phyloP scores from a whole-genome alignment of 2,329 filamentous ascomycete genomes.

The Oidium heveae region DNA sequence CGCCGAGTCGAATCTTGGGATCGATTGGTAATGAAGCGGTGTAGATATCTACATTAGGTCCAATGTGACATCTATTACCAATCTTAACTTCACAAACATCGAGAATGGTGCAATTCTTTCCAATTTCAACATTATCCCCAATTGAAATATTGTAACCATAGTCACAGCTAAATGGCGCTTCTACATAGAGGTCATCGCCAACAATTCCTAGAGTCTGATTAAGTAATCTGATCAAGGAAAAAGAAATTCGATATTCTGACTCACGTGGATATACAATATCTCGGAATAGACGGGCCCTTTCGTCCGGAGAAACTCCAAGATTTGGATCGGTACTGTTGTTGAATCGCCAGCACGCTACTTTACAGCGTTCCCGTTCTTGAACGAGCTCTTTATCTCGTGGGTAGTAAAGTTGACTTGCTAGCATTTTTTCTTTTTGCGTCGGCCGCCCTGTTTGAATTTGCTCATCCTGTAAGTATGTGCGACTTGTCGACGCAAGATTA shows the following conservation, averaged over 20 bases:
- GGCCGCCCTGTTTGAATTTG: slow-evolving; percentile 65
- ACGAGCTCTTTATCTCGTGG: slow-evolving; percentile 56
- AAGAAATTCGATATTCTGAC: slow-evolving; percentile 25
- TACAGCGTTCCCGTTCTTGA: slow-evolving; percentile 62
- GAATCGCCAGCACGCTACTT: slow-evolving; percentile 57
- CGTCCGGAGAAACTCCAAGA: slow-evolving; percentile 40
- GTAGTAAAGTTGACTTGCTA: slow-evolving; percentile 52
- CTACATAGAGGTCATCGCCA: slow-evolving; percentile 53
- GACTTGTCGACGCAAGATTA: slow-evolving; percentile 11
- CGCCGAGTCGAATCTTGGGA: slow-evolving; percentile 46
- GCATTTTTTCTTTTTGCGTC: slow-evolving; percentile 79
- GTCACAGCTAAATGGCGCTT: slow-evolving; percentile 75
- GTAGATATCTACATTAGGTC: slow-evolving; percentile 68
- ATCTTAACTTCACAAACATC: slow-evolving; percentile 70
- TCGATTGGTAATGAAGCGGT: slow-evolving; percentile 51
- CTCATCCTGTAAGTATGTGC: slow-evolving; percentile 43
- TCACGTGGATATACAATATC: slow-evolving; percentile 43
- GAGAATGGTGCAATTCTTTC: slow-evolving; percentile 59
- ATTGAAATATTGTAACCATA: slow-evolving; percentile 90
- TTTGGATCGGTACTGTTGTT: slow-evolving; percentile 62
- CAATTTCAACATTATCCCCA: slow-evolving; percentile 62
- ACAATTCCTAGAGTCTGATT: slow-evolving; percentile 35
- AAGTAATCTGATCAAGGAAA: slow-evolving; percentile 26
- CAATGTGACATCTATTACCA: slow-evolving; percentile 51
- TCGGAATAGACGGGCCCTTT: slow-evolving; percentile 43